Evolutionary conservation across 2,329 filamentous ascomycete genomes (phyloP).

Genomic region (Colletotrichum cereale): DNA sequence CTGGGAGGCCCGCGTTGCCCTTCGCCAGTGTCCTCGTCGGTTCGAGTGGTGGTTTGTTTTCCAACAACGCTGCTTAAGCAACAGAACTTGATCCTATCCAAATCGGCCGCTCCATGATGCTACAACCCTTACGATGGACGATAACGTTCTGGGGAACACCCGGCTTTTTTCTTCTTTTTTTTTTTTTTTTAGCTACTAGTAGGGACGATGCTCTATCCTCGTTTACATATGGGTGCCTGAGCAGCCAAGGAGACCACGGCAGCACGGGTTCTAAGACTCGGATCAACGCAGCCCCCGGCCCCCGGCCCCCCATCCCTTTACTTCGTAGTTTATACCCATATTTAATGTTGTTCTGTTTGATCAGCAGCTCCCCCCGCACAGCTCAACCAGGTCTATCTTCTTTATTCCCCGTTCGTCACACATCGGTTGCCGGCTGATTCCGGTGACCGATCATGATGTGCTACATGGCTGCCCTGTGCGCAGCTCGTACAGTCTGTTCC

Average conservation of each 20-base stretch:
- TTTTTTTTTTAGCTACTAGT: not conserved
- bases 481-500: conserved; percentile 14
- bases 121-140: not conserved
- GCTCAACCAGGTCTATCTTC: not conserved
- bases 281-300: not conserved
- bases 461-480: conserved; percentile 5
- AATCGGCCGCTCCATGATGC: not conserved
- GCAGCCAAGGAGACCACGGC: not conserved
- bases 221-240: not conserved
- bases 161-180: too few species aligned
- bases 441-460: not conserved
- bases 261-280: not conserved
- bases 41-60: not conserved
- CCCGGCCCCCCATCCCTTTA: too few species aligned
- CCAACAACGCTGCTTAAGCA: not conserved
- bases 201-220: not conserved
- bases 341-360: conserved; percentile 12
- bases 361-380: not conserved
- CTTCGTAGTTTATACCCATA: not conserved
- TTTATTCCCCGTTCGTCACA: not conserved
- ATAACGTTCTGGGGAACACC: not conserved
- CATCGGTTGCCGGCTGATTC: not conserved
- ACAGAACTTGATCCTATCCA: not conserved
- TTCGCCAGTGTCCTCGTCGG: not conserved
- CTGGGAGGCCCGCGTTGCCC: too few species aligned